A percentile compares a stretch with the other conserved stretches of the same genome.
Evolutionary conservation across 371 early-diverging fungal genomes (phyloP).

Genomic region (Mucor irregularis): DNA sequence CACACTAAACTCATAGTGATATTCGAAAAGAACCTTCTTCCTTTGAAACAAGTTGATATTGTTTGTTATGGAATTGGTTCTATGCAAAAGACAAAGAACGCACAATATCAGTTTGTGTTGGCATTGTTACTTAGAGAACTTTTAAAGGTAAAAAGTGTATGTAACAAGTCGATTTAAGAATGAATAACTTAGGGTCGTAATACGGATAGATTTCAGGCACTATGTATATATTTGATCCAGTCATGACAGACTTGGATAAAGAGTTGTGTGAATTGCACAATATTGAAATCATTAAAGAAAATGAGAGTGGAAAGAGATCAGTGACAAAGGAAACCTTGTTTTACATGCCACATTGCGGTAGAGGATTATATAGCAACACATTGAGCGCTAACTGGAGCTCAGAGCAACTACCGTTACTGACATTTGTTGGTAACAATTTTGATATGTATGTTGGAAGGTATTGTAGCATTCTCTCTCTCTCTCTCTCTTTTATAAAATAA

Average conservation of each 20-base stretch:
- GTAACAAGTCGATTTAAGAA: not conserved
- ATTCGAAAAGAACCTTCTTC: constrained; percentile 25
- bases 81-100: constrained; percentile 53
- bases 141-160: constrained; percentile 42
- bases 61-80: constrained; percentile 72
- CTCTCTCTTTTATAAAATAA: not conserved
- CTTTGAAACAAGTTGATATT: constrained; percentile 36
- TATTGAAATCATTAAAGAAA: constrained; percentile 39
- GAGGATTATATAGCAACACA: constrained; percentile 63
- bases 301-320: constrained; percentile 43
- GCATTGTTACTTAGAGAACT: constrained; percentile 48
- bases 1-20: no score
- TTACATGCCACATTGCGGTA: constrained; percentile 78
- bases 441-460: constrained; percentile 65
- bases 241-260: constrained; percentile 60
- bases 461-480: not conserved
- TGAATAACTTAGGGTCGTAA: not conserved
- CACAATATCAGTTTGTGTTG: constrained; percentile 62
- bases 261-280: constrained; percentile 39
- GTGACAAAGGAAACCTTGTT: constrained; percentile 48
- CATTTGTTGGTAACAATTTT: constrained; percentile 58
- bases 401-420: constrained; percentile 30
- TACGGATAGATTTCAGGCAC: constrained; percentile 38
- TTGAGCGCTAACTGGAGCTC: constrained; percentile 60
- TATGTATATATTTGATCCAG: constrained; percentile 64